Conservation (phyloP, 2,329 filamentous ascomycete species). For the Fusarium robinianum region DNA sequence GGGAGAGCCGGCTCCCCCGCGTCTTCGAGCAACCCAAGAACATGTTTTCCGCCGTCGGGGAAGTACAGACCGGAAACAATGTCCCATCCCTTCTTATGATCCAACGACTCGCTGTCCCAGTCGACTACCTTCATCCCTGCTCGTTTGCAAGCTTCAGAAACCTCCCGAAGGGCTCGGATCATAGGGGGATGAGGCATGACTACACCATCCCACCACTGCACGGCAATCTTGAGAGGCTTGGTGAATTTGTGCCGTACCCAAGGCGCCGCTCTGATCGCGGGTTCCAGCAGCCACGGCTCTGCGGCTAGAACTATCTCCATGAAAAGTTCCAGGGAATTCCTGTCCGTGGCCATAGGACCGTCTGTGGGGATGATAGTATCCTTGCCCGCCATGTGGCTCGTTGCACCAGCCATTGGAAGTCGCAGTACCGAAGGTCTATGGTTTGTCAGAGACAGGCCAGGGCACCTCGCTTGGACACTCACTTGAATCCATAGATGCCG, state of each 20-base stretch:
- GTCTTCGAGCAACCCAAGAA: slow-evolving; percentile 52
- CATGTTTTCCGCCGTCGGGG: slow-evolving; percentile 62
- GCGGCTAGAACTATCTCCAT: slow-evolving; percentile 40
- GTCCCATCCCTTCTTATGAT: slow-evolving; percentile 57
- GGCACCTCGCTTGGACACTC: too few relatives aligned
- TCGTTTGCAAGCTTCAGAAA: slow-evolving; percentile 53
- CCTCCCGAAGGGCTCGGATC: slow-evolving; percentile 57
- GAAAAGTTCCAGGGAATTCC: slow-evolving; percentile 43
- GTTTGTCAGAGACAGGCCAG: too few relatives aligned
- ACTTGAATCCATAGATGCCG: slow-evolving; percentile 41
- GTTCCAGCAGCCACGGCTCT: slow-evolving; percentile 43
- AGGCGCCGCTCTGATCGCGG: slow-evolving; percentile 38
- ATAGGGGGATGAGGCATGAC: slow-evolving; percentile 65
- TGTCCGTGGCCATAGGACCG: slow-evolving; percentile 43
- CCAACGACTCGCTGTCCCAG: slow-evolving; percentile 53
- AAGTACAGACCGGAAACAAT: slow-evolving; percentile 56
- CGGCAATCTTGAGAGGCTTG: slow-evolving; percentile 61
- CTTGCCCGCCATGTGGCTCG: slow-evolving; percentile 40
- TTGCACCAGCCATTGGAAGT: slow-evolving; percentile 36
- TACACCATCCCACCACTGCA: slow-evolving; percentile 63
- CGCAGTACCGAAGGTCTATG: slow-evolving; percentile 40
- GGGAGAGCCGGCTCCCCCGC: slow-evolving; percentile 63
- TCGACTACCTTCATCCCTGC: slow-evolving; percentile 60
- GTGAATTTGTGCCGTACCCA: slow-evolving; percentile 43
- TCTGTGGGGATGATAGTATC: slow-evolving; percentile 42